A percentile compares a stretch with the other conserved stretches of the same genome.
These are phyloP conservation scores for Fusarium subtropicale DNA, from an alignment of 2,329 filamentous ascomycete genomes.

Conservation along the genomic window DNA sequence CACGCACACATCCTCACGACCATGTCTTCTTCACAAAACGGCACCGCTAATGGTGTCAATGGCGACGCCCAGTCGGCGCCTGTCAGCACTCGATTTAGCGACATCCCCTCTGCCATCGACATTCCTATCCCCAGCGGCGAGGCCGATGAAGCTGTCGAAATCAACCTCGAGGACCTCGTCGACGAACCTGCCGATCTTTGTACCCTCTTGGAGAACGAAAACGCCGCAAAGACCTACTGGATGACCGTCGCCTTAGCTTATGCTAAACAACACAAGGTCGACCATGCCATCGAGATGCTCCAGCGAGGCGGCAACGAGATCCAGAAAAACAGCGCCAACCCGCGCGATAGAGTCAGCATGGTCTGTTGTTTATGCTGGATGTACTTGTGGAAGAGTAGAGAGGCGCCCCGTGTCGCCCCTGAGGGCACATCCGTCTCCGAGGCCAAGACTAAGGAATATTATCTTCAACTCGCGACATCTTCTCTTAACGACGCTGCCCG, in stretches of 20 bases:
- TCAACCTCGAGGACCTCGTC: conserved; percentile 88
- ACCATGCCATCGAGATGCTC: conserved; percentile 81
- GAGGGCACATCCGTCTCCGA: conserved; percentile 76
- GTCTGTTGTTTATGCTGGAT: conserved; percentile 90
- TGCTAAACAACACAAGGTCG: conserved; percentile 93
- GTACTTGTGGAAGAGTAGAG: conserved; percentile 87
- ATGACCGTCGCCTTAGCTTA: conserved; percentile 98
- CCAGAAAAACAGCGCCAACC: conserved; percentile 75
- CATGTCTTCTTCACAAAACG: conserved; percentile 60
- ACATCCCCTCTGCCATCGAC: conserved; percentile 74
- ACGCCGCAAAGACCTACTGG: conserved; percentile 92
- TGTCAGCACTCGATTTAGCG: conserved; percentile 69
- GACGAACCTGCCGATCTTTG: conserved; percentile 97
- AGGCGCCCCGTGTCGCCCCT: conserved; percentile 72
- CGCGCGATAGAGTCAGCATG: conserved; percentile 86
- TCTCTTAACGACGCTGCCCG: conserved; percentile 95
- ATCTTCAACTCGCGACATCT: conserved; percentile 88
- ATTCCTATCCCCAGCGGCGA: conserved; percentile 73
- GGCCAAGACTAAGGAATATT: conserved; percentile 91
- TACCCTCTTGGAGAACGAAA: conserved; percentile 93
- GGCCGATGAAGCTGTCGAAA: conserved; percentile 84
- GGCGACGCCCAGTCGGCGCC: conserved; percentile 52
- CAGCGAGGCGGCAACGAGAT: conserved; percentile 79
- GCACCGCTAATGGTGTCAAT: conserved; percentile 59
- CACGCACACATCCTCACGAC: neutral